phyloP scores from a whole-genome alignment of 352 stramenopile species.

The Globisporangium radiosum region DNA sequence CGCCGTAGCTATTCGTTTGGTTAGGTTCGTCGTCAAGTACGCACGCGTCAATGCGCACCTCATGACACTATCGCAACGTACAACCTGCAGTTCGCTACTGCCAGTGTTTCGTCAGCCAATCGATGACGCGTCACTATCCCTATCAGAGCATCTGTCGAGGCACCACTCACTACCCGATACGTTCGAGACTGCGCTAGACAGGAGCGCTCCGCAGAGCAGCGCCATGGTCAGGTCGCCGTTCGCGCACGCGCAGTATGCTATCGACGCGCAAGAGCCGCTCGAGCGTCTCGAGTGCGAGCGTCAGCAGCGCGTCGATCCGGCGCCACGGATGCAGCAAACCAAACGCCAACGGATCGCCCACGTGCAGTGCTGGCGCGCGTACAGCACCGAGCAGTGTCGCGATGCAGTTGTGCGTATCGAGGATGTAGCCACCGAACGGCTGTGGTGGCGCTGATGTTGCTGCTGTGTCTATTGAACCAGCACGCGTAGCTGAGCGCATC shows the following conservation, averaged over 20 bases:
- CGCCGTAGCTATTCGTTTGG: not conserved
- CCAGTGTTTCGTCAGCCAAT: too few species aligned
- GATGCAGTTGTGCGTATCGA: conserved; percentile 25
- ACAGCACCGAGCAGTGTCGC: conserved; percentile 26
- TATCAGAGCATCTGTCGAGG: too few species aligned
- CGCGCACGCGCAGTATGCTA: conserved; percentile 15
- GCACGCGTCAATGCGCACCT: too few species aligned
- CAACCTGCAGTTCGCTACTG: too few species aligned
- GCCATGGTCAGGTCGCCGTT: too few species aligned
- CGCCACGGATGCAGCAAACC: conserved; percentile 50
- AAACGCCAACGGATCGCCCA: conserved; percentile 23
- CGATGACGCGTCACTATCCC: too few species aligned
- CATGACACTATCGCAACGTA: too few species aligned
- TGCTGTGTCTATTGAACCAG: conserved; percentile 4
- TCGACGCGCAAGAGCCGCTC: conserved; percentile 61
- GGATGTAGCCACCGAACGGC: conserved; percentile 12
- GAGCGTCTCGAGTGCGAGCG: conserved; percentile 36
- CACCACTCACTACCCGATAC: too few species aligned
- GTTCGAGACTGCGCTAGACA: not conserved
- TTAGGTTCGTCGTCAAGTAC: too few species aligned
- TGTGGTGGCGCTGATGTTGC: not conserved
- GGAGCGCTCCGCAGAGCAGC: too few species aligned
- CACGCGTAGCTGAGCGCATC: too few species aligned
- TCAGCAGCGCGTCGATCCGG: conserved; percentile 41
- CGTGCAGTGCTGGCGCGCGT: conserved; percentile 26